phyloP scores from a whole-genome alignment of 805 yeast species.

The Ogataea nakhonphanomensis region DNA sequence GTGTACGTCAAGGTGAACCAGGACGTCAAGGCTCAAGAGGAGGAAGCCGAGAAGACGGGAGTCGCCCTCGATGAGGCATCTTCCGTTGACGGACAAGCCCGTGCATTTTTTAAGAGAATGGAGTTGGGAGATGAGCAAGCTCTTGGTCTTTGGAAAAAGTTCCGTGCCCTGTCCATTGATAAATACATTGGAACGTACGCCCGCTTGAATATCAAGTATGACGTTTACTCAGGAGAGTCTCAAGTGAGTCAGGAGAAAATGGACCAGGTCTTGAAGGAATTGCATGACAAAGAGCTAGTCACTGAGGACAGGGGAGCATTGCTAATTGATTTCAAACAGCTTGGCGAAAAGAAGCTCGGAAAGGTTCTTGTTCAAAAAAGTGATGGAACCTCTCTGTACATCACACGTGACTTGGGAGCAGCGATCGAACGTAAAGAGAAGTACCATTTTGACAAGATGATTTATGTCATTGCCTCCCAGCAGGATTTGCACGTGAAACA shows the following conservation, averaged over 20 bases:
- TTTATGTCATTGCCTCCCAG: constrained; percentile 93
- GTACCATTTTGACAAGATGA: constrained; percentile 89
- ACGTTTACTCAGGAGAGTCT: constrained; percentile 92
- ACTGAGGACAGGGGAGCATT: constrained; percentile 90
- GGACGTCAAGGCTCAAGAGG: constrained; percentile 66
- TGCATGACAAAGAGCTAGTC: constrained; percentile 66
- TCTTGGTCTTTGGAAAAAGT: constrained; percentile 72
- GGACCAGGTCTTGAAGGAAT: constrained; percentile 58
- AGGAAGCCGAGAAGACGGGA: constrained; percentile 48
- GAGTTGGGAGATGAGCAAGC: constrained; percentile 90
- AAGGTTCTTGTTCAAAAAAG: constrained; percentile 89
- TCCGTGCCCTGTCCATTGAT: constrained; percentile 87
- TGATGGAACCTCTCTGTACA: constrained; percentile 91
- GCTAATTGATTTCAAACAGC: constrained; percentile 77
- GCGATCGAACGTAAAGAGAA: constrained; percentile 85
- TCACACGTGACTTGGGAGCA: constrained; percentile 96
- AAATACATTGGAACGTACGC: constrained; percentile 86
- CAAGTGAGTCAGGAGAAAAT: constrained; percentile 77
- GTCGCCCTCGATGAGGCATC: constrained; percentile 43
- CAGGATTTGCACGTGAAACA: constrained; percentile 94
- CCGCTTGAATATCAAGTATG: constrained; percentile 85
- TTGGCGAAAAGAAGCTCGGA: constrained; percentile 83
- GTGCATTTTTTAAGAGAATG: constrained; percentile 84
- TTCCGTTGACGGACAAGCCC: constrained; percentile 76
- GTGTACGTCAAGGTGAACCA: constrained; percentile 86